phyloP scores from a whole-genome alignment of 208 protist species.

The Leptomonas seymouri region DNA sequence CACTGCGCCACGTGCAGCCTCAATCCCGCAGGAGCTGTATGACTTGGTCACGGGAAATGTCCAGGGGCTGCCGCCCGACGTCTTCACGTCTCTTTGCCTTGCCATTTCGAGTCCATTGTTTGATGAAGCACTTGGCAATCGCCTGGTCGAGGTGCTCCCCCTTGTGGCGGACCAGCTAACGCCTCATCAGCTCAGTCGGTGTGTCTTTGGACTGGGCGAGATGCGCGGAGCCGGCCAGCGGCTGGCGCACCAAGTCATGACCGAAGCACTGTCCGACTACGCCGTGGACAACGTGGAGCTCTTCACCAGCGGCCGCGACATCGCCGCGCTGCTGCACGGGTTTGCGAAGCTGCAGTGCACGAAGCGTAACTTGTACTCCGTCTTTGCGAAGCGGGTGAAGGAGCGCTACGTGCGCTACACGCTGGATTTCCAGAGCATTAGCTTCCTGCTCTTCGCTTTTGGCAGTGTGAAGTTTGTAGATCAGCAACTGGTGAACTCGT shows the following conservation, averaged over 20 bases:
- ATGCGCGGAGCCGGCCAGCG: slow-evolving; percentile 57
- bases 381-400: slow-evolving; percentile 53
- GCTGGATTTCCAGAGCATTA: slow-evolving; percentile 52
- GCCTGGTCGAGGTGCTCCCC: slow-evolving; percentile 47
- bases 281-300: slow-evolving; percentile 71
- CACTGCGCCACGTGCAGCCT: background rate
- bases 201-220: slow-evolving; percentile 63
- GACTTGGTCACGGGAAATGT: background rate
- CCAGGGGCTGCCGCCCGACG: slow-evolving; percentile 9
- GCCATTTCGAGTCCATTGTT: slow-evolving; percentile 13
- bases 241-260: slow-evolving; percentile 75
- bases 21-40: slow-evolving; percentile 4
- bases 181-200: slow-evolving; percentile 47
- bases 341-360: slow-evolving; percentile 81
- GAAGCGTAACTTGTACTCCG: slow-evolving; percentile 77
- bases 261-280: slow-evolving; percentile 68
- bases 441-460: slow-evolving; percentile 64
- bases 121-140: slow-evolving; percentile 24
- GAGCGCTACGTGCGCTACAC: slow-evolving; percentile 48
- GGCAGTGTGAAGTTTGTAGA: slow-evolving; percentile 77
- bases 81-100: slow-evolving; percentile 23
- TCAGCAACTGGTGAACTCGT: slow-evolving; percentile 60
- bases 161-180: slow-evolving; percentile 49
- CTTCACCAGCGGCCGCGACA: slow-evolving; percentile 63
- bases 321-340: slow-evolving; percentile 69